A percentile compares a stretch with the other conserved stretches of the same genome.
phyloP scores from a whole-genome alignment of 768 basidiomycete genomes.

The Calocybe cyanea region DNA sequence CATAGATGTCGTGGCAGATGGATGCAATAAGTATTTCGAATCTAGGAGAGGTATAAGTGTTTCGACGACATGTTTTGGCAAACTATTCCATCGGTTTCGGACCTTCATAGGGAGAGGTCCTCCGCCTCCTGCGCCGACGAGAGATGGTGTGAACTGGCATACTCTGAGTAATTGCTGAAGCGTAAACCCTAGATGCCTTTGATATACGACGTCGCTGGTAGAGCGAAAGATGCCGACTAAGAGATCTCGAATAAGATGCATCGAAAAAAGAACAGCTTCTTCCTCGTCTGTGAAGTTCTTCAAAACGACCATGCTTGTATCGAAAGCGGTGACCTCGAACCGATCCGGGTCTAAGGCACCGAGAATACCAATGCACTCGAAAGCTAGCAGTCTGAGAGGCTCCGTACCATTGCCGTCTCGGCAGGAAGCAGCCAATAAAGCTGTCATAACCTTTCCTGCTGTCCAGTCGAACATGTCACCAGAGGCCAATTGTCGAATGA shows the following conservation, averaged over 20 bases:
- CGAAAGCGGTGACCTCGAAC: slow-evolving; percentile 59
- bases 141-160: slow-evolving; percentile 79
- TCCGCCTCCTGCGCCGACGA: slow-evolving; percentile 52
- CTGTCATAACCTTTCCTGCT: slow-evolving; percentile 63
- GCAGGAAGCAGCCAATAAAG: slow-evolving; percentile 65
- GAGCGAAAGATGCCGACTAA: slow-evolving; percentile 89
- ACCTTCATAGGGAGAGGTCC: slow-evolving; percentile 58
- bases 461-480: slow-evolving; percentile 86
- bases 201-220: slow-evolving; percentile 91
- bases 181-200: slow-evolving; percentile 82
- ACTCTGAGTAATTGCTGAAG: slow-evolving; percentile 89
- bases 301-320: slow-evolving; percentile 66
- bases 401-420: slow-evolving; percentile 79
- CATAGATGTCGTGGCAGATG: slow-evolving; percentile 33
- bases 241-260: slow-evolving; percentile 81
- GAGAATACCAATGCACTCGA: slow-evolving; percentile 86
- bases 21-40: slow-evolving; percentile 54
- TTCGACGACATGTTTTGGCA: slow-evolving; percentile 83
- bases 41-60: slow-evolving; percentile 83
- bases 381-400: slow-evolving; percentile 63
- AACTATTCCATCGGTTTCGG: slow-evolving; percentile 69
- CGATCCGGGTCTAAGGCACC: slow-evolving; percentile 96
- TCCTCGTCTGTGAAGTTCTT: slow-evolving; percentile 77
- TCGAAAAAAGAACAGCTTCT: slow-evolving; percentile 75
- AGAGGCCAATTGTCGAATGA: slow-evolving; percentile 60